Base-by-base conservation (phyloP, 169 alveolate genomes). In the Cryptosporidium xiaoi region DNA sequence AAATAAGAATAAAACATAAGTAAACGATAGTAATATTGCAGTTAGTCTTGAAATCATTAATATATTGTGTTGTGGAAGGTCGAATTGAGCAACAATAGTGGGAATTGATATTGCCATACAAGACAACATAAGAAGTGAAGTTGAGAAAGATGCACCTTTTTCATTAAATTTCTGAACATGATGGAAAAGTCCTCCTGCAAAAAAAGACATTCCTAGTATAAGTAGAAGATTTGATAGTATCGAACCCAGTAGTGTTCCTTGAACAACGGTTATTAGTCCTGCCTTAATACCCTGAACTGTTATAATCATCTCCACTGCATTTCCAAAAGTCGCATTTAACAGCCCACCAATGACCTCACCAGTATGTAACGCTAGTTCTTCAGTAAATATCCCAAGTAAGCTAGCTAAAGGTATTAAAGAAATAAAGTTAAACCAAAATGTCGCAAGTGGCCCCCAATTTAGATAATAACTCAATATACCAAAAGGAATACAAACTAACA, bases 301-400 rank as follows among this genome's bases (percentile, higher is more conserved):
- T 71, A 95, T 84, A 60, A 95, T 95, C 95, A 94, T 93, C 83
- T 95, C 97, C 60, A 94, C 95, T 3, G 96, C 96, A 89, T 95
- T 95, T 44, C 97, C 97, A 82, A 95, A 95, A 4, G 96, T 93
- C 16, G 97, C 97, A 71, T 95, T 95, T 82, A 95, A 65, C 66
- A 95, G 92, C 2, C 97, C 97, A 13, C 96, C 96, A 31, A 91
- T 82, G 27, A 91, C 92, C 66, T 91, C 97, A 82, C 97, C 96
- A 24, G 95, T 91, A 83, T 93, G 96, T 20, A 93, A 82, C 34
- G 96, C 95, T 69, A 94, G 77, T 82, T 93, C 97, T 84, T 93
- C 97, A 6, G 97, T 94, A 65, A 94, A 93, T 31, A 84, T 82
- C 1, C 97, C 96, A 82, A 94, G 92, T n/a, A 93, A 85, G 16